Base-by-base conservation (phyloP, 768 basidiomycete species). In the Mycena maculata region DNA sequence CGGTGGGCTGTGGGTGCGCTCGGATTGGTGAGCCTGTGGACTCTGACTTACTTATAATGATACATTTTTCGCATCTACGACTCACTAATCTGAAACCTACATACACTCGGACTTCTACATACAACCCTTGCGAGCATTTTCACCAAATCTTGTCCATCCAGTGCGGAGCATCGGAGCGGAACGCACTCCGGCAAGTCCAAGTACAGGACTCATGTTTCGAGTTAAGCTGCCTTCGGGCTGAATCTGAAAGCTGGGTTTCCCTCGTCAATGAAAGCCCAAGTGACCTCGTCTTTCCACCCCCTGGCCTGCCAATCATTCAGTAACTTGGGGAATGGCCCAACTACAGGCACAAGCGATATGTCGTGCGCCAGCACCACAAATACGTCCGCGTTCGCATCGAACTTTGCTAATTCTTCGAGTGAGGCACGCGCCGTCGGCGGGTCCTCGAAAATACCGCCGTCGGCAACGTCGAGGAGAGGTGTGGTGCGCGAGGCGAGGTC, bases 331-430 rank as follows among this genome's bases (percentile, higher is more conserved):
- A 68, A 67, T 27, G 58, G 39, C 9, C 50, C 67, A 20, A 74
- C 47, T 7, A 72, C 30, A 15, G 53, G 63, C 4, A 33, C 45
- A 27, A 74, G 45, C 8, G 70, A 58, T 13, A 28, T 28, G 52
- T 74, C 73, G 45, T 74, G 73, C 45, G 73, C 70, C 0, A 68
- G 47, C 5, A 72, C 33, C 10, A 69, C 60, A 9, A 72, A 63
- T 0, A 74, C 64, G 38, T 73, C 69, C 13, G 64, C 64, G 22
- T 72, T 64, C 7, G 62, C 68, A 31, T 75, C 74, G 42, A 75
- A 68, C 16, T 48, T 45, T 11, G 53, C 38, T 4, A 73, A 5
- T 27, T 65, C 67, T 16, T 33, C 13, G 15, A 67, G 31, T 3
- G 73, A 71, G 22, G 31, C 45, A 15, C 57, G 57, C n/a, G 71